Conservation (phyloP, 805 yeast genomes). For the Nakazawaea ishiwadae region DNA sequence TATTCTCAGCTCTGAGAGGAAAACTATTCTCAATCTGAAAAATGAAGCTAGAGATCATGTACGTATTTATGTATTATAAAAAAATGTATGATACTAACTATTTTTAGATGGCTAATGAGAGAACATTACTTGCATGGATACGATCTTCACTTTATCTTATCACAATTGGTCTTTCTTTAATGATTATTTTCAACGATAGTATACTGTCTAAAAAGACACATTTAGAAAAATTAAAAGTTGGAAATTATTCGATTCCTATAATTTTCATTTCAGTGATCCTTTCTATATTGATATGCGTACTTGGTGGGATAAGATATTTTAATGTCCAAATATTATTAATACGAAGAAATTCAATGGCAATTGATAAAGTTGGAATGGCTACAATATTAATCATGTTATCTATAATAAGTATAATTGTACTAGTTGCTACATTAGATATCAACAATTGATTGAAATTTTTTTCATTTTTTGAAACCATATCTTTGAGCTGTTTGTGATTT, state of each 20-base stretch:
- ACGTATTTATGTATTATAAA: not conserved
- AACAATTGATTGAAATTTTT: too few species aligned
- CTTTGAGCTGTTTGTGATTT: conserved; percentile 15
- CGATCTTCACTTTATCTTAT: conserved; percentile 35
- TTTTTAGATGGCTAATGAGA: conserved; percentile 33
- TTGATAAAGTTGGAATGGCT: conserved; percentile 15
- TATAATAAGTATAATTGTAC: not conserved
- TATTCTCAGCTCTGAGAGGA: not conserved
- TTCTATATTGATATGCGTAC: conserved; percentile 28
- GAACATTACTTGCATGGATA: conserved; percentile 41
- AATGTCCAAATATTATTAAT: conserved; percentile 31
- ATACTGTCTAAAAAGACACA: not conserved
- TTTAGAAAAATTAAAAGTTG: not conserved
- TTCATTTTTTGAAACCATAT: conserved; percentile 17
- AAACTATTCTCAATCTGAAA: not conserved
- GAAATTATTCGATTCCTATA: not conserved
- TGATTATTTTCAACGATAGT: conserved; percentile 17
- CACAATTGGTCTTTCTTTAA: conserved; percentile 36
- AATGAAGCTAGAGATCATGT: conserved; percentile 13
- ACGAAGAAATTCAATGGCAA: conserved; percentile 1
- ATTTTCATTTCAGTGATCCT: conserved; percentile 21
- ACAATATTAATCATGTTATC: conserved; percentile 12
- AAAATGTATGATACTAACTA: not conserved
- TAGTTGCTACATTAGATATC: conserved; percentile 2
- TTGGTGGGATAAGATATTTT: conserved; percentile 33